Percentiles rank a stretch among this genome's conserved stretches.
Evolutionary conservation across 2,329 filamentous ascomycete species (phyloP).

Genomic region (Aspergillus novofumigatus): DNA sequence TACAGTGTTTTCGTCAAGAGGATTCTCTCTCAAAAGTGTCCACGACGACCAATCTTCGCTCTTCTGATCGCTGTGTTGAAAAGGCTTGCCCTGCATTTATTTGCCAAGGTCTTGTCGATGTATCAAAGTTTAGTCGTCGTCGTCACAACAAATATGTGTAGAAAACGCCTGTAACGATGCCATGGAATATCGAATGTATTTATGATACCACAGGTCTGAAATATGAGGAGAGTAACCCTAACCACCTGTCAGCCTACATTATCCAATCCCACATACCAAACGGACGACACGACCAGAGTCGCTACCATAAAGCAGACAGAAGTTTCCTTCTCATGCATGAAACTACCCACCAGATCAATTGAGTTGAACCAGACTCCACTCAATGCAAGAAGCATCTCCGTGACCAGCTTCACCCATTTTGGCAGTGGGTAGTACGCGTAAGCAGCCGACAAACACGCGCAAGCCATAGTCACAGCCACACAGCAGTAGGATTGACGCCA

Average conservation of each 20-base stretch:
- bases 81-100: not conserved
- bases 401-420: not conserved
- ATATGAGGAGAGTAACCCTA: not conserved
- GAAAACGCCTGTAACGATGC: not conserved
- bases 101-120: not conserved
- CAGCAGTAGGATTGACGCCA: conserved; percentile 2
- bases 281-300: not conserved
- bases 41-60: not conserved
- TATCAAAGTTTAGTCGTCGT: not conserved
- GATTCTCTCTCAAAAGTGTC: too few species aligned
- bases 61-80: not conserved
- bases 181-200: not conserved
- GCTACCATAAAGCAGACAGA: conserved; percentile 2
- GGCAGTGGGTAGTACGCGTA: conserved; percentile 1
- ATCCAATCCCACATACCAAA: conserved; percentile 2
- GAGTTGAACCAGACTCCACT: conserved; percentile 1
- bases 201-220: not conserved
- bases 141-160: not conserved
- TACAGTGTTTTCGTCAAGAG: too few species aligned
- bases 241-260: not conserved
- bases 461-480: not conserved
- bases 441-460: not conserved
- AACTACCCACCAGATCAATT: not conserved
- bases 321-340: conserved; percentile 2
- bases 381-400: not conserved